Evolutionary conservation across 2,329 filamentous ascomycete species (phyloP).

Genomic region (Cordyceps pruinosa): DNA sequence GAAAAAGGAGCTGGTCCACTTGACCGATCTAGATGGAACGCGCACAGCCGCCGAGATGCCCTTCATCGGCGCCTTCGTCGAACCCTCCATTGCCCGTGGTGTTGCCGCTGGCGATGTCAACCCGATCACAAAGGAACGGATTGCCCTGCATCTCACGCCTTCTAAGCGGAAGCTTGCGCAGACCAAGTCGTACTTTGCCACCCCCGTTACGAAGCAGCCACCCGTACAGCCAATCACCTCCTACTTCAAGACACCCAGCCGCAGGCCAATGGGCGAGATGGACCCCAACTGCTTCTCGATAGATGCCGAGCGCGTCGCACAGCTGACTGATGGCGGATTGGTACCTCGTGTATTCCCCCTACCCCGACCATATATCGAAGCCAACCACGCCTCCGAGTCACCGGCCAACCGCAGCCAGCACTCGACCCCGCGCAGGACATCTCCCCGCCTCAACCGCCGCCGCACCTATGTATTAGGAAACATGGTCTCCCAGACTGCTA

Average conservation of each 20-base stretch:
- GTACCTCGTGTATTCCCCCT: conserved; percentile 52
- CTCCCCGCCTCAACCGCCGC: conserved; percentile 39
- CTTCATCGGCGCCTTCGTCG: conserved; percentile 72
- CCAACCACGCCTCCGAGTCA: conserved; percentile 19
- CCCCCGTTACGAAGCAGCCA: conserved; percentile 19
- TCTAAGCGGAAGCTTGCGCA: conserved; percentile 37
- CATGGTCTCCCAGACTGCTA: conserved; percentile 28
- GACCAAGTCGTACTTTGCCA: conserved; percentile 17
- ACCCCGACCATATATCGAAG: conserved; percentile 49
- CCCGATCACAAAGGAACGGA: conserved; percentile 75
- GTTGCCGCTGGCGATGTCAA: conserved; percentile 79
- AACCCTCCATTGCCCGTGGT: conserved; percentile 59
- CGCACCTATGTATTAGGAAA: conserved; percentile 46
- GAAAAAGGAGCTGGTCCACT: conserved; percentile 62
- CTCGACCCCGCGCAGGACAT: conserved; percentile 22
- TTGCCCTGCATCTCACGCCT: conserved; percentile 36
- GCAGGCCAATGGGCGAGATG: conserved; percentile 56
- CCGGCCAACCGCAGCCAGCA: conserved; percentile 15
- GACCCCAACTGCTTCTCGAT: conserved; percentile 54
- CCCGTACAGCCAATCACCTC: conserved; percentile 44
- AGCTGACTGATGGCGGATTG: conserved; percentile 41
- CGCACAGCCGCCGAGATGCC: conserved; percentile 64
- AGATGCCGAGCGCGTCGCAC: conserved; percentile 41
- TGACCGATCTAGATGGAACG: conserved; percentile 59
- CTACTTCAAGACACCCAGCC: conserved; percentile 44